Evolutionary conservation across 2,329 filamentous ascomycete genomes (phyloP).

Genomic region (Chaetoscypha palmicola): DNA sequence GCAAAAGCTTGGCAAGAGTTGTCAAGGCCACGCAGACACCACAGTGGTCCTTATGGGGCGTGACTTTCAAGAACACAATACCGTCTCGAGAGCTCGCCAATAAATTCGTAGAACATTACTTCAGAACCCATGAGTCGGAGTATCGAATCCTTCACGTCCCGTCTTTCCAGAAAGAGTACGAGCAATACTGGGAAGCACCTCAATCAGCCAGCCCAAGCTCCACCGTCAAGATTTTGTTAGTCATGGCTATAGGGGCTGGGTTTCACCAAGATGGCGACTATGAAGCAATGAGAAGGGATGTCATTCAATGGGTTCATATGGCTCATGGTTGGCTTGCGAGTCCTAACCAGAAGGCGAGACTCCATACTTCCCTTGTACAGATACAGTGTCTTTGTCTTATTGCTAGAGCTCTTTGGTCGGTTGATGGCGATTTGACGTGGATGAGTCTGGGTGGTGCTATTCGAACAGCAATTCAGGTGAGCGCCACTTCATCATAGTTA

Average conservation of each 20-base stretch:
- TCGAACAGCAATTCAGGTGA: slow-evolving; percentile 48
- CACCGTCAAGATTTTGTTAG: slow-evolving; percentile 21
- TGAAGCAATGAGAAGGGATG: slow-evolving; percentile 2
- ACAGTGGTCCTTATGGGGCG: slow-evolving; percentile 11
- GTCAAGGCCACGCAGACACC: slow-evolving; percentile 14
- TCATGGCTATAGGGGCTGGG: slow-evolving; percentile 21
- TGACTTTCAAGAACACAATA: slow-evolving; percentile 15
- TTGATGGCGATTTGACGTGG: slow-evolving; percentile 47
- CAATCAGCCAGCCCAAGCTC: slow-evolving; percentile 9
- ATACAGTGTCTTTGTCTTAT: slow-evolving; percentile 45
- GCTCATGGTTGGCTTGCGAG: slow-evolving; percentile 21
- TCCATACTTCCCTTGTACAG: slow-evolving; percentile 45
- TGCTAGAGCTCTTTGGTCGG: slow-evolving; percentile 40
- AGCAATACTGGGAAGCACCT: slow-evolving; percentile 34
- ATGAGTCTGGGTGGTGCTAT: slow-evolving; percentile 43
- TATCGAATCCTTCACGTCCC: slow-evolving; percentile 42
- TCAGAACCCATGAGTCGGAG: slow-evolving; percentile 36
- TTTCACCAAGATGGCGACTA: slow-evolving; percentile 16
- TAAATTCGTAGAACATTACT: slow-evolving; percentile 34
- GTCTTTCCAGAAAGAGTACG: slow-evolving; percentile 39
- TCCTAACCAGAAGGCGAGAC: slow-evolving; percentile 39
- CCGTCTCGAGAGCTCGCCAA: slow-evolving; percentile 29
- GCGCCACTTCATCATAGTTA: no score
- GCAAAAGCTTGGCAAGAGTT: slow-evolving; percentile 18
- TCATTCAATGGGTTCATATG: slow-evolving; percentile 21